These are phyloP conservation scores for Aspergillus terreus DNA, from an alignment of 2,329 filamentous ascomycete genomes.

Conservation along the genomic window DNA sequence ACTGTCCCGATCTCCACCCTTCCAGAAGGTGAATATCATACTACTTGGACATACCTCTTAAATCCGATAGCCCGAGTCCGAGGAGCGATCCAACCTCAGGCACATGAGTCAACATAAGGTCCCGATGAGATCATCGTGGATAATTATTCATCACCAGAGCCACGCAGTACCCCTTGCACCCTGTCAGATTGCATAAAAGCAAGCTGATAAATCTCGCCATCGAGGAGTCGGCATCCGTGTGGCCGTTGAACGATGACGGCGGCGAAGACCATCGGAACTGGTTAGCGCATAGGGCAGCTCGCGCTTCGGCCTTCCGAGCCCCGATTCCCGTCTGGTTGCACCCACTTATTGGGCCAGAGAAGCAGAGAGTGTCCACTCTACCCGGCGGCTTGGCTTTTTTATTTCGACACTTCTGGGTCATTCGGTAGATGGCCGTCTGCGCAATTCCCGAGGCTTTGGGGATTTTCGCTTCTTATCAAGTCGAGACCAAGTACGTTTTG, in stretches of 20 bases:
- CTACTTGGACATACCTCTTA: neutral
- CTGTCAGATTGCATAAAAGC: too few species aligned
- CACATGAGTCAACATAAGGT: neutral
- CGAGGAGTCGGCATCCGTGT: neutral
- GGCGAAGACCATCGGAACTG: neutral
- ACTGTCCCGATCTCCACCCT: neutral
- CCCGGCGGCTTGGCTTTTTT: slow-evolving; percentile 3
- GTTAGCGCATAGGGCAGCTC: neutral
- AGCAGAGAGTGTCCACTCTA: neutral
- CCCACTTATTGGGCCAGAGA: slow-evolving; percentile 1
- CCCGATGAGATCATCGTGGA: neutral
- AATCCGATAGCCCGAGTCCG: neutral
- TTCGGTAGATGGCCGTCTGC: neutral
- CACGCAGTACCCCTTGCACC: neutral
- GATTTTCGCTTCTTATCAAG: neutral
- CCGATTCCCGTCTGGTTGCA: neutral
- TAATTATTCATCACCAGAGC: neutral
- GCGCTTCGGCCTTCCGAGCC: slow-evolving; percentile 1
- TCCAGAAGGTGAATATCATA: neutral
- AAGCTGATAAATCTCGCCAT: neutral
- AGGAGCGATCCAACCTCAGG: neutral
- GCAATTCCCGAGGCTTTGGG: neutral
- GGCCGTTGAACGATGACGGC: neutral
- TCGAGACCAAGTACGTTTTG: too few species aligned
- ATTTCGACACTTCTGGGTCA: neutral